Evolutionary conservation across 2,329 filamentous ascomycete genomes (phyloP), one percentile per base, ranked within the genome.

Genomic region (Alternaria sp.): DNA sequence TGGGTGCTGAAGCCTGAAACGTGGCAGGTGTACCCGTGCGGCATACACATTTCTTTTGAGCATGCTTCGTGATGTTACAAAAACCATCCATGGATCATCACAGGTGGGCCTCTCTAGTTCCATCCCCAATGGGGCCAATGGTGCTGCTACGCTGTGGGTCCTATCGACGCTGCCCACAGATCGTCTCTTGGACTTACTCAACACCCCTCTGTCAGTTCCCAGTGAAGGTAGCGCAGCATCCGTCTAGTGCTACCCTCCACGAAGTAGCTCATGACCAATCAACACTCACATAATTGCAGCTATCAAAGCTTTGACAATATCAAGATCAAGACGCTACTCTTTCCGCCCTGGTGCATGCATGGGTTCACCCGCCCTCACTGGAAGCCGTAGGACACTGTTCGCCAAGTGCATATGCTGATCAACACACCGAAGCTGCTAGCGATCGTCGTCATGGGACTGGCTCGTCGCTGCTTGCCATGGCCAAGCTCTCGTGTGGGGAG

Each of bases 211-310:
- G 69, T 63, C 67, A 60, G 63, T 51, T 36, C 46, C 53, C 56
- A 64, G 49, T 41, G 53, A 22, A 43, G 32, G 38, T 52, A 32
- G 48, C 28, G 49, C 22, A 8, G n/a, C 4, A 57, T 43, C 41
- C 12, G 22, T 50, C 50, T 51, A 14, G 45, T 59, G 52, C 57
- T 63, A 50, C 48, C 54, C 44, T 64, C 54, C 65, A 62, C 54
- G 63, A 57, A 57, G 58, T 59, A 51, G 59, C 52, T 53, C 58
- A 62, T 45, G 44, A 49, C 65, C 70, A 72, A 71, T 71, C 30
- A 59, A 36, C 38, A 18, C 41, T 14, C 50, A 38, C 40, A 20
- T 41, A 25, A 59, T 65, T 54, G 52, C 28, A 60, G 55, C 50
- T 56, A 54, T 48, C 50, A 54, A 30, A 56, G 58, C 56, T 50